These are phyloP conservation scores for Pyrenula aspistea DNA, from an alignment of 495 filamentous ascomycete genomes.

Conservation along the genomic window DNA sequence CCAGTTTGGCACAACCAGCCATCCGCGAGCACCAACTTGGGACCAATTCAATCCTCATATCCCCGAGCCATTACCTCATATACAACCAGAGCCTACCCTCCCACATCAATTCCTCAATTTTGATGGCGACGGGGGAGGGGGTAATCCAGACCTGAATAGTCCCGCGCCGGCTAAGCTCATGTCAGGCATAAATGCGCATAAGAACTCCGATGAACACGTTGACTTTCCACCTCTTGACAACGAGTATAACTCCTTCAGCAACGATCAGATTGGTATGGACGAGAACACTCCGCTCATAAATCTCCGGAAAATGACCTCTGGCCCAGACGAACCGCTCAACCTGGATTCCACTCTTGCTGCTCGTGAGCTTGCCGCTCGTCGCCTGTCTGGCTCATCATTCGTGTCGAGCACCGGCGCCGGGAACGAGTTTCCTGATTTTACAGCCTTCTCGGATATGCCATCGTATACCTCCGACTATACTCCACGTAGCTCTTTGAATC, in stretches of 20 bases:
- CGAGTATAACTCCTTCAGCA: neutral
- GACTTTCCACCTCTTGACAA: neutral
- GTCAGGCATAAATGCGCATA: neutral
- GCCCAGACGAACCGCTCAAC: slow-evolving; percentile 1
- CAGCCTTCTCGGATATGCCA: slow-evolving; percentile 35
- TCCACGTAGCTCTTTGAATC: slow-evolving; percentile 38
- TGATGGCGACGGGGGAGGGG: neutral
- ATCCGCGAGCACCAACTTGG: neutral
- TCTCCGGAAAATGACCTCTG: neutral
- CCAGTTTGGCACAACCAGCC: neutral
- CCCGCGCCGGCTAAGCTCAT: neutral
- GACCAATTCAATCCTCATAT: neutral
- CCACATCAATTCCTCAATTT: neutral
- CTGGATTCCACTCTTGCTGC: neutral
- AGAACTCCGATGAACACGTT: neutral
- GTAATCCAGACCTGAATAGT: neutral
- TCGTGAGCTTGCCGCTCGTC: neutral
- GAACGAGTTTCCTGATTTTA: neutral
- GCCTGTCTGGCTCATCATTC: neutral
- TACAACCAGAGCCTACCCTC: neutral
- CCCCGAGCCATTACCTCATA: neutral
- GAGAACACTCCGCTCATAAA: neutral
- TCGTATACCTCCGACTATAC: slow-evolving; percentile 45
- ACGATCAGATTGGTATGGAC: neutral
- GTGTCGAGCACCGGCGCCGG: neutral